A percentile compares a stretch with the other conserved stretches of the same genome.
phyloP scores from a whole-genome alignment of 2,329 filamentous ascomycete species.

The Orbilia javanica region DNA sequence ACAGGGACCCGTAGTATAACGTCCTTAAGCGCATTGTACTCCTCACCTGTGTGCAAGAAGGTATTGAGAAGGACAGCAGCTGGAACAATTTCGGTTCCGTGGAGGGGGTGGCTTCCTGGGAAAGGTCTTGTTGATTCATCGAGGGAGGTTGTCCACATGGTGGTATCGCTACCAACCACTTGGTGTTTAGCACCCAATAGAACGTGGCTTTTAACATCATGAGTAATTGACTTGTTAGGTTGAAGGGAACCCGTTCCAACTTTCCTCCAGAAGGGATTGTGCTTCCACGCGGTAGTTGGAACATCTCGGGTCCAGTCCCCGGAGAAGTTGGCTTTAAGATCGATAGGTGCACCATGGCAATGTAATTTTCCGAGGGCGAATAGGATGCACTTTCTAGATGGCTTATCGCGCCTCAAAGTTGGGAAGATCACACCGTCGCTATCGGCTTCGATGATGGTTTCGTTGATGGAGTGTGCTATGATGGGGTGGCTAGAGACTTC shows the following conservation, averaged over 20 bases:
- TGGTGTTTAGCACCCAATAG: constrained; percentile 63
- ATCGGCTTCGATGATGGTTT: constrained; percentile 64
- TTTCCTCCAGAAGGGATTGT: constrained; percentile 61
- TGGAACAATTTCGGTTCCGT: constrained; percentile 67
- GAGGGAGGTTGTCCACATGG: constrained; percentile 64
- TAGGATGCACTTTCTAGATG: constrained; percentile 62
- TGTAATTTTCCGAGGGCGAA: constrained; percentile 63
- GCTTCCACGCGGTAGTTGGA: constrained; percentile 62
- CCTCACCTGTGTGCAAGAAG: constrained; percentile 64
- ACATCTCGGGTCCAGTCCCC: constrained; percentile 62
- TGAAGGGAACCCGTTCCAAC: constrained; percentile 57
- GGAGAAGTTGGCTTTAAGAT: constrained; percentile 61
- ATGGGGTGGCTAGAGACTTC: constrained; percentile 67
- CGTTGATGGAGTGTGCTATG: constrained; percentile 66
- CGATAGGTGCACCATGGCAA: constrained; percentile 63
- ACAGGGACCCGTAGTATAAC: constrained; percentile 65
- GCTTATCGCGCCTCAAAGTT: constrained; percentile 63
- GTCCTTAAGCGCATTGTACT: constrained; percentile 62
- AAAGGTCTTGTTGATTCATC: constrained; percentile 66
- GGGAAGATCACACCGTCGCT: constrained; percentile 64
- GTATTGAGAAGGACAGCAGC: constrained; percentile 67
- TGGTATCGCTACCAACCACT: constrained; percentile 62
- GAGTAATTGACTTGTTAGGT: constrained; percentile 54
- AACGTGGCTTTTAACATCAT: constrained; percentile 64
- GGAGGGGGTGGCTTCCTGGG: constrained; percentile 65